A percentile compares a stretch with the other conserved stretches of the same genome.
Conservation (phyloP, 2,329 filamentous ascomycete genomes). For the Beauveria australis region DNA sequence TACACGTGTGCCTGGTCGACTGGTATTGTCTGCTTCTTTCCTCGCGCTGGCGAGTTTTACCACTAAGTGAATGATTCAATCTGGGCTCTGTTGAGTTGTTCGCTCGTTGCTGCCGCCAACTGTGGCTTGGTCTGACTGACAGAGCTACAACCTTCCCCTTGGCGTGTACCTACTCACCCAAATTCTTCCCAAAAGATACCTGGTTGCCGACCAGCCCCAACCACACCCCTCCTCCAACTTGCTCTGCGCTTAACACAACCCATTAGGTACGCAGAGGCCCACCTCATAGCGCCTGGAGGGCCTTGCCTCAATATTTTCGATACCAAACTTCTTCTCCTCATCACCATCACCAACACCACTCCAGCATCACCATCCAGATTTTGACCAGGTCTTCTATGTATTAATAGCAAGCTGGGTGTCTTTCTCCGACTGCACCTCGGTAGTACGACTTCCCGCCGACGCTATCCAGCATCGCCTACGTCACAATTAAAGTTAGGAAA, state of each 20-base stretch:
- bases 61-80: no score
- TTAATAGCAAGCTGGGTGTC: slow-evolving; percentile 6
- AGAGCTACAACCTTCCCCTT: not conserved
- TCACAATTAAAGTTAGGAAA: slow-evolving; percentile 17
- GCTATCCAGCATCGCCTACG: slow-evolving; percentile 13
- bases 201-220: not conserved
- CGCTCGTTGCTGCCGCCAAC: no score
- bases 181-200: not conserved
- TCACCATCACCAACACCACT: slow-evolving; percentile 14
- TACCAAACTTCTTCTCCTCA: slow-evolving; percentile 12
- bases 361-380: slow-evolving; percentile 6
- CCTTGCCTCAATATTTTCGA: slow-evolving; percentile 11
- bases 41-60: no score
- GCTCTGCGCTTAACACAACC: slow-evolving; percentile 11
- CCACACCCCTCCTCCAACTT: not conserved
- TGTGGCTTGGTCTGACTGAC: not conserved
- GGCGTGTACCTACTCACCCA: not conserved
- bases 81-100: no score
- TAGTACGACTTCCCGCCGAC: not conserved
- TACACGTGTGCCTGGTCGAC: no score
- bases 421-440: not conserved
- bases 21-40: no score
- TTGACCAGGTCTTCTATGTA: slow-evolving; percentile 2
- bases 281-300: slow-evolving; percentile 27
- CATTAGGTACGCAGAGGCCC: slow-evolving; percentile 32